Evolutionary conservation across 2,329 filamentous ascomycete genomes (phyloP), one percentile per base, ranked within the genome.

Genomic region (Verticillium nonalfalfae): DNA sequence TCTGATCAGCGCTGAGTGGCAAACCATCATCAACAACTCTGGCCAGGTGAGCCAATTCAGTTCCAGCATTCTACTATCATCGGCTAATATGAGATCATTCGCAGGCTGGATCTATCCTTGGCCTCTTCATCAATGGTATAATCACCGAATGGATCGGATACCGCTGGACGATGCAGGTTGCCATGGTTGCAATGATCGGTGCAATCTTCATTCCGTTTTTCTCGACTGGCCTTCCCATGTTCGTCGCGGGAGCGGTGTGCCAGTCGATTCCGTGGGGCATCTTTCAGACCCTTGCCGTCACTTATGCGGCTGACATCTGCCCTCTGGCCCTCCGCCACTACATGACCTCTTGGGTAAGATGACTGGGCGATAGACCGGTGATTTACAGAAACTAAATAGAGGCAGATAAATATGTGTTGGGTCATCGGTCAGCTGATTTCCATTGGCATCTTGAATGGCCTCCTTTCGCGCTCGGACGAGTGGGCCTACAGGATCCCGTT

Each of bases 401-500:
- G 2, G 9, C 9, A 21, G 45, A 71, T 72, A 56, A 79, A 79
- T 60, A 68, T 79, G 61, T 79, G 76, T 59, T 79, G 74, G 68
- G 72, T 74, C 13, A 72, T 77, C 35, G 78, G 78, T 4, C 76
- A 79, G 61, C 65, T 79, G 45, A 69, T 79, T 36, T 72, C 73
- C 3, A 73, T 75, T 2, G 76, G 72, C 0, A 75, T 79, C 13
- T 69, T 77, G 35, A 70, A 73, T 36, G 73, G 70, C 4, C 71
- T 78, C 14, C 62, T 76, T 5, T 62, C 65, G 5, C 66, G 71
- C 6, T 65, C 61, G 1, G 73, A 74, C 26, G 66, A 79, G 55
- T 79, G 75, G 73, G 72, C 73, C 1, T 81, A 75, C 66, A 71
- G 74, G 10, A 77, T 73, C 15, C 78, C 79, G 0, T 80, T 77